Percentiles rank a stretch among this genome's conserved stretches.
These are phyloP conservation scores for Mortierella sp. DNA, from an alignment of 371 early-diverging fungal genomes.

Conservation along the genomic window DNA sequence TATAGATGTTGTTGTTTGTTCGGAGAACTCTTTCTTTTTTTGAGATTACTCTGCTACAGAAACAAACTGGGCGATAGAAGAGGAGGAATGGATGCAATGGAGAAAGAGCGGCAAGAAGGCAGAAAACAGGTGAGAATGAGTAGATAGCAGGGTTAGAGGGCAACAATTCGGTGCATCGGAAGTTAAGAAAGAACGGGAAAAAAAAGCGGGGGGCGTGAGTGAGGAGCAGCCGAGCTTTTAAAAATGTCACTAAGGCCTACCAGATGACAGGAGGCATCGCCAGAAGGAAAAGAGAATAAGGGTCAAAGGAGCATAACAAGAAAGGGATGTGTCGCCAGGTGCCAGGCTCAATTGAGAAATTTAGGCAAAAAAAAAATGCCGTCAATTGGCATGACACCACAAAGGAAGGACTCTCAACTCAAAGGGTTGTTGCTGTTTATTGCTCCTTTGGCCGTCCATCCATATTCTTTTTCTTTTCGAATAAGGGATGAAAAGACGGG, in stretches of 20 bases:
- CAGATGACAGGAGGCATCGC: background rate
- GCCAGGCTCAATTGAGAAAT: background rate
- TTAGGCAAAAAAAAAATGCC: background rate
- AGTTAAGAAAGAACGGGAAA: background rate
- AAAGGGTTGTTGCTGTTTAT: background rate
- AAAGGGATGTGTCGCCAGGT: background rate
- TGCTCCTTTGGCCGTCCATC: too few species aligned
- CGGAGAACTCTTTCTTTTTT: background rate
- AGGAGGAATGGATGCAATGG: background rate
- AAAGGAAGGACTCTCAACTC: background rate
- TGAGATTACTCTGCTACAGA: background rate
- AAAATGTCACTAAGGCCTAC: background rate
- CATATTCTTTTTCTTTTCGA: background rate
- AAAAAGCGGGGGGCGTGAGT: background rate
- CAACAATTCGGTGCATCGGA: background rate
- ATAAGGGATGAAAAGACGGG: background rate
- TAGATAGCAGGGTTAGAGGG: background rate
- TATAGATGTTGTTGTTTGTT: background rate
- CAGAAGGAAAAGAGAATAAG: background rate
- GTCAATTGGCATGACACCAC: background rate
- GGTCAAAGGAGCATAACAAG: background rate
- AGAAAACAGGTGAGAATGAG: background rate
- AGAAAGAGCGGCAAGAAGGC: background rate
- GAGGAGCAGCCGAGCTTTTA: background rate
- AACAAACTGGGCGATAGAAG: background rate